A percentile compares a stretch with the other conserved stretches of the same genome.
Evolutionary conservation across 768 basidiomycete species (phyloP).

Genomic region (Kwoniella sp.): DNA sequence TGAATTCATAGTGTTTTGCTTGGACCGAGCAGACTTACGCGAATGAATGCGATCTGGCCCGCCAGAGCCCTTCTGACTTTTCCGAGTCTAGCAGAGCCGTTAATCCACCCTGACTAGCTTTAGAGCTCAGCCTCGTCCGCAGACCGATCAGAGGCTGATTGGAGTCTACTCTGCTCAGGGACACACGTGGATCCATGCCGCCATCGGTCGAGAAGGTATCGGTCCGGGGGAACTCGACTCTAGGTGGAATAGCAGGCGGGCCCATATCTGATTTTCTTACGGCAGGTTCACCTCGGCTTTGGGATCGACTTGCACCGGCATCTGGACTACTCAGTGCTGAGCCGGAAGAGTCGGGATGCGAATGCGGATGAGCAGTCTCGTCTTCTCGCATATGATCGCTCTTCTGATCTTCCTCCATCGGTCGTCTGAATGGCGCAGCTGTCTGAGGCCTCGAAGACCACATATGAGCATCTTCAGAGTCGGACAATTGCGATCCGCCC

Average conservation of each 20-base stretch:
- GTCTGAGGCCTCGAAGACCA: slow-evolving; percentile 43
- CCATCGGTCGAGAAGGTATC: slow-evolving; percentile 45
- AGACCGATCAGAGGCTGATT: slow-evolving; percentile 42
- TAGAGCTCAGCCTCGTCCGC: slow-evolving; percentile 41
- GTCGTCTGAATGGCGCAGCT: slow-evolving; percentile 57
- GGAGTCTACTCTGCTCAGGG: slow-evolving; percentile 32
- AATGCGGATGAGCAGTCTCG: not conserved
- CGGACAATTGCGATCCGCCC: slow-evolving; percentile 33
- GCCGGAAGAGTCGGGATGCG: not conserved
- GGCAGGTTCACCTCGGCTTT: slow-evolving; percentile 11
- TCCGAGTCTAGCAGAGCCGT: slow-evolving; percentile 47
- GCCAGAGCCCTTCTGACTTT: slow-evolving; percentile 61
- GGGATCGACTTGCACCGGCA: not conserved
- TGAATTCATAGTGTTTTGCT: no score
- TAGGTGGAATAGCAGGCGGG: slow-evolving; percentile 8
- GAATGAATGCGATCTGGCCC: slow-evolving; percentile 82
- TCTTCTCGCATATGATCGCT: slow-evolving; percentile 16
- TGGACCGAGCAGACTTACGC: slow-evolving; percentile 65
- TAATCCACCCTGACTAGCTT: slow-evolving; percentile 45
- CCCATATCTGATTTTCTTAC: slow-evolving; percentile 19
- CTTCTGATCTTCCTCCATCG: slow-evolving; percentile 55
- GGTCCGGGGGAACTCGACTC: slow-evolving; percentile 36
- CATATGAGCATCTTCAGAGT: slow-evolving; percentile 38
- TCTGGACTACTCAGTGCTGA: slow-evolving; percentile 7
- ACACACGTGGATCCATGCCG: slow-evolving; percentile 21